Evolutionary conservation across 2,329 filamentous ascomycete genomes (phyloP).

Genomic region (Anthostomella pinea): DNA sequence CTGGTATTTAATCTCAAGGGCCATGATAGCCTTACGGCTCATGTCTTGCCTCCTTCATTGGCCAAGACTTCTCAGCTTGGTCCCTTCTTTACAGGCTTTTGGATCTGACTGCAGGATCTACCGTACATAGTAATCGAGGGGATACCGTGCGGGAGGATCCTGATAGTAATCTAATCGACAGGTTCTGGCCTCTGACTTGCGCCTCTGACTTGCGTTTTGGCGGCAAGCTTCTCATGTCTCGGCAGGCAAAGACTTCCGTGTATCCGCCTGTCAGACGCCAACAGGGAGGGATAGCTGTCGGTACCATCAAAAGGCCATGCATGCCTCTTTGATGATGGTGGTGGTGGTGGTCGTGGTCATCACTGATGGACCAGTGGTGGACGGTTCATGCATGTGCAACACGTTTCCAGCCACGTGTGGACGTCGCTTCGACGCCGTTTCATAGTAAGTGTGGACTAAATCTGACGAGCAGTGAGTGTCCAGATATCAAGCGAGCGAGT

Average conservation of each 20-base stretch:
- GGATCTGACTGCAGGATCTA: neutral
- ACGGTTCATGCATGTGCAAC: neutral
- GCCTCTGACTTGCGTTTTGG: too few relatives aligned
- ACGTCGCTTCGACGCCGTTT: too few relatives aligned
- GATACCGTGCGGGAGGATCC: constrained; percentile 1
- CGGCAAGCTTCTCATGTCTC: too few relatives aligned
- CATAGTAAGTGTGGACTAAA: too few relatives aligned
- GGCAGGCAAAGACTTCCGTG: neutral
- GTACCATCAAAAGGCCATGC: neutral
- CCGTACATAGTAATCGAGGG: constrained; percentile 4
- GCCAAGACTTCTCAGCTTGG: too few relatives aligned
- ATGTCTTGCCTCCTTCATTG: constrained; percentile 1
- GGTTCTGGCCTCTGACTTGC: neutral
- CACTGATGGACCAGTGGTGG: neutral
- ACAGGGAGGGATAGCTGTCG: too few relatives aligned
- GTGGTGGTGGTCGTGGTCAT: neutral
- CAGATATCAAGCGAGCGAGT: too few relatives aligned
- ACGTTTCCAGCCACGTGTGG: neutral
- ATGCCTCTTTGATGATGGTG: neutral
- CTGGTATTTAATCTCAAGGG: constrained; percentile 19
- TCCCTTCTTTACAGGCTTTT: too few relatives aligned
- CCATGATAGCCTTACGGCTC: neutral
- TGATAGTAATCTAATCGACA: constrained; percentile 1
- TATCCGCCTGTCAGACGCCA: too few relatives aligned
- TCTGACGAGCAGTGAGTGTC: too few relatives aligned